Evolutionary conservation across 2,329 filamentous ascomycete species (phyloP).

Genomic region (Metarhizium brunneum): DNA sequence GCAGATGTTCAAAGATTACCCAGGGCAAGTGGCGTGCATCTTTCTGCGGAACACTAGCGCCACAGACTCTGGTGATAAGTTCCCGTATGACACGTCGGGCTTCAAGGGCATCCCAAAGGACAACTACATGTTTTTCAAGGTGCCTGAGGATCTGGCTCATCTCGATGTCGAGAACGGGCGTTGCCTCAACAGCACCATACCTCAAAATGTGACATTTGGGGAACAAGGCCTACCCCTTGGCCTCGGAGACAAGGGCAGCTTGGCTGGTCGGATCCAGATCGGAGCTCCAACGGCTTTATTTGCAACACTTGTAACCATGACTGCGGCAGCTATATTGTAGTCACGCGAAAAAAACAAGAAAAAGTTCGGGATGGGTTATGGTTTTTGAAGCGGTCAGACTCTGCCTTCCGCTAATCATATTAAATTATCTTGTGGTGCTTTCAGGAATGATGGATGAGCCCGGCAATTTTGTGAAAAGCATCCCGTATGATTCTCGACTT

Average conservation of each 20-base stretch:
- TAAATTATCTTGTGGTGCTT: not conserved
- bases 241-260: slow-evolving; percentile 23
- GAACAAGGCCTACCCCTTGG: slow-evolving; percentile 50
- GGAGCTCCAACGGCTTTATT: slow-evolving; percentile 12
- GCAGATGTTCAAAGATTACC: slow-evolving; percentile 54
- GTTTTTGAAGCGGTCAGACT: too few relatives aligned
- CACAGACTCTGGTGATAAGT: slow-evolving; percentile 57
- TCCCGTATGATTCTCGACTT: too few relatives aligned
- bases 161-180: slow-evolving; percentile 60
- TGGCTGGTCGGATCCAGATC: slow-evolving; percentile 13
- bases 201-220: slow-evolving; percentile 64
- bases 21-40: slow-evolving; percentile 67
- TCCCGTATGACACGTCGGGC: slow-evolving; percentile 66
- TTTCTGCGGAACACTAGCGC: slow-evolving; percentile 65
- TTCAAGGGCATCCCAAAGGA: slow-evolving; percentile 58
- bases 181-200: slow-evolving; percentile 55
- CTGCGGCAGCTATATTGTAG: slow-evolving; percentile 11
- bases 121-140: slow-evolving; percentile 72
- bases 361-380: too few relatives aligned
- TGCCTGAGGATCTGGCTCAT: slow-evolving; percentile 57
- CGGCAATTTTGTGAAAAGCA: too few relatives aligned
- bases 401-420: not conserved
- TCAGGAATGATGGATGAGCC: too few relatives aligned
- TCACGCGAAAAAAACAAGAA: not conserved
- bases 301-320: slow-evolving; percentile 11